A percentile compares a stretch with the other conserved stretches of the same genome.
Conservation (phyloP, 306 rosid genomes). For the Cucurbita moschata region DNA sequence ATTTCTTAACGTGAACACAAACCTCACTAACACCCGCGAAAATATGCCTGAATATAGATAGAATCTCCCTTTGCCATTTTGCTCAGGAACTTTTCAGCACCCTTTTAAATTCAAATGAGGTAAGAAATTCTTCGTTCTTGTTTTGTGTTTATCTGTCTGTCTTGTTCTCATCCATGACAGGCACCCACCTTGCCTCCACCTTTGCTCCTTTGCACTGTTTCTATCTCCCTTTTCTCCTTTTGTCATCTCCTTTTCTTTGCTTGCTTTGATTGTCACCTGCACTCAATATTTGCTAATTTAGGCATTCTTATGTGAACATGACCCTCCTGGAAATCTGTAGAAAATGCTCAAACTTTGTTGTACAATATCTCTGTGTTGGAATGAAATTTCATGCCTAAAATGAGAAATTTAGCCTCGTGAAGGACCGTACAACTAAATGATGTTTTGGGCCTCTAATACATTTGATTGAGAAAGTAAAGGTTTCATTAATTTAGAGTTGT, state of each 20-base stretch:
- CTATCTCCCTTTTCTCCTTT: constrained; percentile 14
- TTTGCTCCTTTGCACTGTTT: constrained; percentile 20
- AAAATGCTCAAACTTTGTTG: not conserved
- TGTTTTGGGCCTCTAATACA: not conserved
- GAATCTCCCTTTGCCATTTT: constrained; percentile 8
- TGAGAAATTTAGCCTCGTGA: not conserved
- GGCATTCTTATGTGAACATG: constrained; percentile 1
- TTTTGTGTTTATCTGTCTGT: constrained; percentile 41
- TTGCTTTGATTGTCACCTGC: constrained; percentile 50
- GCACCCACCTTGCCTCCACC: constrained; percentile 46
- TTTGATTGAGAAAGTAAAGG: not conserved
- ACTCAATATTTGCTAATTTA: constrained; percentile 6
- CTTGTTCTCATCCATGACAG: constrained; percentile 75
- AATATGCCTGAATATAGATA: constrained; percentile 1
- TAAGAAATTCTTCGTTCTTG: constrained; percentile 34
- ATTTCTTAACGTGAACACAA: constrained; percentile 1
- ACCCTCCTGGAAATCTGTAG: not conserved
- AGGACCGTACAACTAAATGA: not conserved
- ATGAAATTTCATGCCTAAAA: not conserved
- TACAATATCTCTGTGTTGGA: not conserved
- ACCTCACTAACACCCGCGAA: constrained; percentile 8
- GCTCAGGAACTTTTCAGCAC: constrained; percentile 18
- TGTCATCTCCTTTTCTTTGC: constrained; percentile 21
- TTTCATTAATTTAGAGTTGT: not conserved
- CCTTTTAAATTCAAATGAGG: constrained; percentile 36